Base-by-base conservation (phyloP, 192 early-diverging fungal genomes). In the Haplosporangium gracile region DNA sequence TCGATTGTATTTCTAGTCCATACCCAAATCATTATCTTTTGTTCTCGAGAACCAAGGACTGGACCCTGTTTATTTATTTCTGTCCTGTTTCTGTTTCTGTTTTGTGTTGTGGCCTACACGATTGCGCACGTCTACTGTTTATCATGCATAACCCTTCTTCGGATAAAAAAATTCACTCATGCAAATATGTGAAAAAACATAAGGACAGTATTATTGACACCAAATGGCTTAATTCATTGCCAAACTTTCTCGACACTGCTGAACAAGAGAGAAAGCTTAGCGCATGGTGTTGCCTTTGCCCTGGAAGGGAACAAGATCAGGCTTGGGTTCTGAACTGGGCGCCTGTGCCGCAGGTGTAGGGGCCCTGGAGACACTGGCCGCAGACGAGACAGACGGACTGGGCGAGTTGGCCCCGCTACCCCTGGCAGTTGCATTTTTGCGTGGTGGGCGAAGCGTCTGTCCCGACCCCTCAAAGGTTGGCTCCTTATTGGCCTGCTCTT, bases 361-460 rank as follows among this genome's bases (percentile, higher is more conserved):
- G 22, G 74, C 74, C 42, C 78, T 22, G 7, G 83, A 34, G 6
- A 68, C 74, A 36, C 77, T 77, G 6, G 83, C 45, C 2, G 77
- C 68, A 1, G 83, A 85, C 0, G 78, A 72, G 4, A 77, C 60
- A 20, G 82, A 81, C 9, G 88, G 79, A 43, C 79, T 81, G 2
- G 88, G 88, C 10, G 88, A 88, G 63, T 81, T 81, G 39, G 88
- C 70, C 5, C 88, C 88, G 36, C 82, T 85, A 13, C 88, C 82
- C n/a, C 83, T 75, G 20, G 79, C 55, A n/a, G 72, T 69, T 4
- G 79, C 68, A 26, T 70, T 82, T 76, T 91, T 92, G 42, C 90
- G 76, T 49, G 93, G 87, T 16, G 92, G 89, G 45, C 92, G 87
- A 60, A 93, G 74, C 1, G 92, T 93, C 72, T 93, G 89, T 16